A percentile compares a stretch with the other conserved stretches of the same genome.
These are phyloP conservation scores for Rhodotorula paludigena DNA, from an alignment of 768 basidiomycete genomes.

Conservation along the genomic window DNA sequence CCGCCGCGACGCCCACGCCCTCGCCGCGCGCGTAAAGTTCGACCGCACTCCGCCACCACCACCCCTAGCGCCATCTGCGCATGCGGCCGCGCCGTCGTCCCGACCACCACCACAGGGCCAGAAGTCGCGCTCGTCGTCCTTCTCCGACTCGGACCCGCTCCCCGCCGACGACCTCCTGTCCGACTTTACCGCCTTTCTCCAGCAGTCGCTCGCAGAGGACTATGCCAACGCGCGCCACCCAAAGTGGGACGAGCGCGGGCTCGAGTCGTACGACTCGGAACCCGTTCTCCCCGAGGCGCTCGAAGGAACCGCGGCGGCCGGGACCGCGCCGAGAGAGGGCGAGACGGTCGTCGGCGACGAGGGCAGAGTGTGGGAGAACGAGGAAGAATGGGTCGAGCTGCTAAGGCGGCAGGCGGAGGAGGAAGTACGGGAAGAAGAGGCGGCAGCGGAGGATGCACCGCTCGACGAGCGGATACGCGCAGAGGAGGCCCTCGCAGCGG, in stretches of 20 bases:
- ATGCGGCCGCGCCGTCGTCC: too few species aligned
- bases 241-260: not conserved
- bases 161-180: not conserved
- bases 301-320: not conserved
- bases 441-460: not conserved
- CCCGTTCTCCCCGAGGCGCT: not conserved
- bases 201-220: not conserved
- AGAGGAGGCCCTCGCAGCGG: too few species aligned
- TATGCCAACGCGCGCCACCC: not conserved
- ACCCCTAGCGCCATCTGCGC: not conserved
- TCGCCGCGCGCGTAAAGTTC: not conserved
- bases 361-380: not conserved
- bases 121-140: not conserved
- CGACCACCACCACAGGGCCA: too few species aligned
- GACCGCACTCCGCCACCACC: not conserved
- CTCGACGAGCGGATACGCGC: too few species aligned
- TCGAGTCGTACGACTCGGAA: not conserved
- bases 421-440: not conserved
- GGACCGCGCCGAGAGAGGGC: not conserved
- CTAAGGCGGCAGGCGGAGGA: not conserved
- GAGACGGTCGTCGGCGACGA: slow-evolving; percentile 9
- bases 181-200: not conserved
- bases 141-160: not conserved
- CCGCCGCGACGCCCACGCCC: slow-evolving; percentile 3
- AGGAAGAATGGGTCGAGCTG: slow-evolving; percentile 8